Evolutionary conservation across 2,329 filamentous ascomycete species (phyloP).

Genomic region (Lanzia echinophila): DNA sequence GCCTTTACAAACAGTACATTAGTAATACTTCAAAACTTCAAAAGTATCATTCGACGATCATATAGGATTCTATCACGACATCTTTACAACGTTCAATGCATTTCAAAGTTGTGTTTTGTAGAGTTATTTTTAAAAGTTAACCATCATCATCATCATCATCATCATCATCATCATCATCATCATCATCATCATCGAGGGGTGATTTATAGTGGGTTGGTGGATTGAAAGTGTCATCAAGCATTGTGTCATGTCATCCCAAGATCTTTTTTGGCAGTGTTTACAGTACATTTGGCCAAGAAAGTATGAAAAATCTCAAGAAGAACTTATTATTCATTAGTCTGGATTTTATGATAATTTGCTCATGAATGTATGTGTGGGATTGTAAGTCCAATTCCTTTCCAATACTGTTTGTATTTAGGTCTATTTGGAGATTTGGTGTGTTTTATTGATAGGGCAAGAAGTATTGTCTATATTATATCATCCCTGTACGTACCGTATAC

Average conservation of each 20-base stretch:
- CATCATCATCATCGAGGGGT: background rate
- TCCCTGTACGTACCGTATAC: background rate
- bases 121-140: background rate
- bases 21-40: background rate
- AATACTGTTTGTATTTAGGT: background rate
- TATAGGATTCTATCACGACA: background rate
- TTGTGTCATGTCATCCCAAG: constrained; percentile 9
- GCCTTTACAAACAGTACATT: background rate
- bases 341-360: background rate
- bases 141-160: background rate
- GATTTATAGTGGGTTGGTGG: too few relatives aligned
- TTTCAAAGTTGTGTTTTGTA: background rate
- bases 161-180: background rate
- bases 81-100: background rate
- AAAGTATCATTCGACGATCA: constrained; percentile 1
- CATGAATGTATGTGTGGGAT: background rate
- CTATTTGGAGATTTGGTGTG: background rate
- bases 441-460: background rate
- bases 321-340: background rate
- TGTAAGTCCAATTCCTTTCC: background rate
- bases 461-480: background rate
- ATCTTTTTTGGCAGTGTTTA: background rate
- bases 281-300: background rate
- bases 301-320: background rate
- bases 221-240: constrained; percentile 9